phyloP scores from a whole-genome alignment of 2,329 filamentous ascomycete species.

The Neofusicoccum kwambonambiense region DNA sequence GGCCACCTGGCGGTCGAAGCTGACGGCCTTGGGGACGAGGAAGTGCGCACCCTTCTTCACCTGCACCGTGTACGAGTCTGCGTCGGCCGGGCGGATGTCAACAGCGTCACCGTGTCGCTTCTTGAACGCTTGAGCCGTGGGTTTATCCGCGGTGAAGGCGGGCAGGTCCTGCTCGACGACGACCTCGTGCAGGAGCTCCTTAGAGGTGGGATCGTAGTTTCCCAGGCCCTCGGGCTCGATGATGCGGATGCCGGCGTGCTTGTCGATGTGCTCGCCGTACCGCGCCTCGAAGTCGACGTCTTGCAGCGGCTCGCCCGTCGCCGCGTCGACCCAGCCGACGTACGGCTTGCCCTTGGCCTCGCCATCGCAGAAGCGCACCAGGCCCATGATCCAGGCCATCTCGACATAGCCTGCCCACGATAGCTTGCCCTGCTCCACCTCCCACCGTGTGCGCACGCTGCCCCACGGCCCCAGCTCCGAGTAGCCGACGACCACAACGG shows the following conservation, averaged over 20 bases:
- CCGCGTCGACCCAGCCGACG: slow-evolving; percentile 32
- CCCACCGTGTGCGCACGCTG: slow-evolving; percentile 85
- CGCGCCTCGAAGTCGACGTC: slow-evolving; percentile 33
- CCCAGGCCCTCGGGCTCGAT: slow-evolving; percentile 21
- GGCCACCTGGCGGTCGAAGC: slow-evolving; percentile 30
- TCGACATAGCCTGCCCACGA: slow-evolving; percentile 83
- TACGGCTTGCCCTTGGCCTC: slow-evolving; percentile 32
- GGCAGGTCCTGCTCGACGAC: slow-evolving; percentile 33
- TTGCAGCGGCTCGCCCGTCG: slow-evolving; percentile 27
- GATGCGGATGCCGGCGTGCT: slow-evolving; percentile 36
- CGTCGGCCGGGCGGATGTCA: slow-evolving; percentile 17
- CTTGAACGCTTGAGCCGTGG: no score
- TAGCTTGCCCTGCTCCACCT: slow-evolving; percentile 88
- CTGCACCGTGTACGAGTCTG: slow-evolving; percentile 18
- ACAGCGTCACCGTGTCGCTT: slow-evolving; percentile 33
- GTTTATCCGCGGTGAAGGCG: slow-evolving; percentile 30
- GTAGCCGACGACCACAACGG: slow-evolving; percentile 42
- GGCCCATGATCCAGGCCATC: slow-evolving; percentile 92
- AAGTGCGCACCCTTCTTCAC: slow-evolving; percentile 30
- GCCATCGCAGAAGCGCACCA: slow-evolving; percentile 86
- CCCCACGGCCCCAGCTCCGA: slow-evolving; percentile 66
- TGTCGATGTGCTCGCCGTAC: slow-evolving; percentile 33
- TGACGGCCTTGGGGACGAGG: no score
- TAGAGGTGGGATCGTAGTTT: neutral
- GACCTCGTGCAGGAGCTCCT: slow-evolving; percentile 37